Percentiles rank a stretch among this genome's conserved stretches.
Conservation (phyloP, 2,329 filamentous ascomycete species). For the Xylaria multiplex region DNA sequence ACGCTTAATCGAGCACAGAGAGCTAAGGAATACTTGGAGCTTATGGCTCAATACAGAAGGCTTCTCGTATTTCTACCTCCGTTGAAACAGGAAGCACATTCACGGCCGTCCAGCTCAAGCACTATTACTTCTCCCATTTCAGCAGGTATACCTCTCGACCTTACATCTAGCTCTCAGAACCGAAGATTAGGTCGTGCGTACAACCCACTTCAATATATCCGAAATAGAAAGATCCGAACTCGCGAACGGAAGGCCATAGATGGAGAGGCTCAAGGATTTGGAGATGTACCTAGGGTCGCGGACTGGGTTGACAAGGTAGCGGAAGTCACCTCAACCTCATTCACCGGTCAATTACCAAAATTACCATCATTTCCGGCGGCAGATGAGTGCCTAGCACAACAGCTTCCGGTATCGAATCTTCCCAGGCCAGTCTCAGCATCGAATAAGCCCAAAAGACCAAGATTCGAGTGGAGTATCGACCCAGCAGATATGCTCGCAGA, state of each 20-base stretch:
- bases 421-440: constrained; percentile 55
- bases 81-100: constrained; percentile 61
- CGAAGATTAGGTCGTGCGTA: constrained; percentile 73
- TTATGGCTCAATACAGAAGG: constrained; percentile 84
- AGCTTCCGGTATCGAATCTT: constrained; percentile 49
- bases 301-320: constrained; percentile 80
- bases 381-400: constrained; percentile 57
- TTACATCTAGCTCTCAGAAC: constrained; percentile 49
- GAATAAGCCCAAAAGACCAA: constrained; percentile 74
- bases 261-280: constrained; percentile 79
- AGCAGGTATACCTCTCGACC: constrained; percentile 43
- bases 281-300: constrained; percentile 75
- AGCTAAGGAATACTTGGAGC: constrained; percentile 84
- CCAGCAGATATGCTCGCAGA: constrained; percentile 91
- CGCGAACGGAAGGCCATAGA: constrained; percentile 80
- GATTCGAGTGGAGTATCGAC: constrained; percentile 85
- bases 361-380: constrained; percentile 61
- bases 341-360: constrained; percentile 49
- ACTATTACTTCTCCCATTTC: constrained; percentile 54
- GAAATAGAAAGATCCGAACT: constrained; percentile 86
- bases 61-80: constrained; percentile 83
- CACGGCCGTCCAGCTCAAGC: constrained; percentile 53
- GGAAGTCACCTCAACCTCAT: constrained; percentile 54
- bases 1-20: constrained; percentile 86
- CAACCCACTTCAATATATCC: constrained; percentile 91